Evolutionary conservation across 768 basidiomycete genomes (phyloP), one percentile per base, ranked within the genome.

Genomic region (Pleurotus djamor): DNA sequence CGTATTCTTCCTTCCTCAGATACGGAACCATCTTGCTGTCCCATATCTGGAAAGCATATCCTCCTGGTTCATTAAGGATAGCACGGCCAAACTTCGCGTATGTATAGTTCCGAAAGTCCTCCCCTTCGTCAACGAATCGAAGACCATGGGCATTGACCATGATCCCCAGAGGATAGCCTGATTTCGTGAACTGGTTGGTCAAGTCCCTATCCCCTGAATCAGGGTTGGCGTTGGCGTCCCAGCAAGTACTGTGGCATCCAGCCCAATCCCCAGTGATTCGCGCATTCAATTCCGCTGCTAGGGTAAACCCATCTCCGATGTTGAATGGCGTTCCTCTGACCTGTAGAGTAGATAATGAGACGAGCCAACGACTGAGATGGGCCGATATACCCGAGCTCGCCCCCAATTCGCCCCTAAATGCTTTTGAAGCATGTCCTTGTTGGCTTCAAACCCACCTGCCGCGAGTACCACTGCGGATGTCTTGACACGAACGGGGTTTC

Each of bases 261-360:
- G 64, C 67, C 82, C 85, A 89, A 71, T 89, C 85, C n/a, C 87
- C 87, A 0, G 73, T 70, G n/a, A 84, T 72, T 54, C 77, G 76
- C 14, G 84, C 86, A 5, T 86, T 83, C 34, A 83, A 59, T 6
- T 71, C 68, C 28, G 71, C 64, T 1, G 85, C 87, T 60, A 89
- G 74, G 41, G 69, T 62, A 60, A 89, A 79, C 0, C 85, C 84
- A 63, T 89, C 88, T 14, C 88, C 86, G 48, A 77, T 79, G 76
- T 89, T 88, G 67, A 85, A 86, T 4, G 88, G 87, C 1, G 88
- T 89, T 14, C 88, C 86, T 59, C 87, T 81, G 54, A 90, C 81
- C 85, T 89, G 48, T 12, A 45, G 43, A 33, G 33, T 36, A 41
- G 57, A 34, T 14, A n/a, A 60, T 28, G 21, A 28, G 21, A 51